Evolutionary conservation across 2,329 filamentous ascomycete species (phyloP).

Genomic region (Clonostachys sp.): DNA sequence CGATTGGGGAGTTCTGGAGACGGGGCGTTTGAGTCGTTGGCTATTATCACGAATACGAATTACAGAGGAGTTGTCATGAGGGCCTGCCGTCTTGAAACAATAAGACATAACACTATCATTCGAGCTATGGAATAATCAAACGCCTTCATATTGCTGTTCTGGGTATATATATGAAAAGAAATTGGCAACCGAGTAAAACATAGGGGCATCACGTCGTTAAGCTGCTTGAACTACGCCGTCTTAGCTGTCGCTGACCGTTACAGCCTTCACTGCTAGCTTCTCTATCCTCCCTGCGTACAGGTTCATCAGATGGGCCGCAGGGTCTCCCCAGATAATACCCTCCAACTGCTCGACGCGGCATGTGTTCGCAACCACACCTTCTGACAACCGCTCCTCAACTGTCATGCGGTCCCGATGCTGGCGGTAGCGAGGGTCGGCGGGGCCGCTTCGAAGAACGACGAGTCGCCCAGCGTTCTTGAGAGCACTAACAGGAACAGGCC

Average conservation of each 20-base stretch:
- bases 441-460: constrained; percentile 55
- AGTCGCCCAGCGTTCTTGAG: constrained; percentile 68
- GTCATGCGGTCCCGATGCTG: constrained; percentile 37
- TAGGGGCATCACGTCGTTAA: too few relatives aligned
- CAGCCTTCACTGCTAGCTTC: constrained; percentile 59
- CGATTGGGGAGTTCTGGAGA: too few relatives aligned
- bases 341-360: constrained; percentile 65
- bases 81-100: too few relatives aligned
- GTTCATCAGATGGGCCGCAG: constrained; percentile 74
- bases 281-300: constrained; percentile 72
- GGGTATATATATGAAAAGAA: too few relatives aligned
- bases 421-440: constrained; percentile 36
- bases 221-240: not conserved
- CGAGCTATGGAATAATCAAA: too few relatives aligned
- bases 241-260: constrained; percentile 11
- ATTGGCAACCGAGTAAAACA: too few relatives aligned
- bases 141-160: too few relatives aligned
- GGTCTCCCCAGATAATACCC: constrained; percentile 75
- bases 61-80: too few relatives aligned
- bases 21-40: too few relatives aligned
- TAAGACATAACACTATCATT: too few relatives aligned
- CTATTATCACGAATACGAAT: too few relatives aligned
- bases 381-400: constrained; percentile 42
- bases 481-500: constrained; percentile 61
- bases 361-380: constrained; percentile 64